Evolutionary conservation across 331 rosid genomes (phyloP), one percentile per base, ranked within the genome.

Genomic region (Rosa hybrid): DNA sequence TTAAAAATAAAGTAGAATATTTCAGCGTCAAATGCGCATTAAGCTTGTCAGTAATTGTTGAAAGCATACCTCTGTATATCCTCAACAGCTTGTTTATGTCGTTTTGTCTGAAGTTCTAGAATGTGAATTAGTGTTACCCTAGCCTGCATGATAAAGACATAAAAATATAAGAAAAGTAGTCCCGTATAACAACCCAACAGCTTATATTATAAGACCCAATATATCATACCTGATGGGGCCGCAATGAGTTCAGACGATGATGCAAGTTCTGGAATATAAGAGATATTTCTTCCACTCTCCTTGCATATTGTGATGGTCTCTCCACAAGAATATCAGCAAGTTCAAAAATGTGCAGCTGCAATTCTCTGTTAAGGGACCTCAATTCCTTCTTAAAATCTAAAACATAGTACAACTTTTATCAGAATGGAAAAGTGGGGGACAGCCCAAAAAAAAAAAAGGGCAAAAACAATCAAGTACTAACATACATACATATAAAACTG

Each of bases 231-330:
- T 94, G 98, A 86, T 94, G 98, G 39, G 98, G 98, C 34, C 98
- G 95, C 82, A 92, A 69, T 39, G 96, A 92, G 80, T 94, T 94
- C 63, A 94, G 89, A 86, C 92, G 97, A 81, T 94, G 98, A 80
- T 94, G 97, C 69, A 94, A 74, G 89, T 94, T 94, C 87, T 94
- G 92, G 83, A 91, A 92, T 80, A 91, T 87, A 49, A 94, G 92
- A 75, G 98, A 94, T 84, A 94, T 88, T 57, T 94, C 98, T 86
- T 94, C 98, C 21, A 94, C 97, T 81, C 94, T 89, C 89, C 98
- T 92, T 0, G 98, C 98, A 68, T 92, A 94, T 48, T 94, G 98
- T 38, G 98, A 94, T 53, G 98, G 97, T 75, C 94, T 89, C 89
- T 92, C 94, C 62, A 91, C 92, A 30, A 94, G 97, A 89, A 92